Evolutionary conservation across 2,329 filamentous ascomycete genomes (phyloP).

Genomic region (Erysiphe pulchra): DNA sequence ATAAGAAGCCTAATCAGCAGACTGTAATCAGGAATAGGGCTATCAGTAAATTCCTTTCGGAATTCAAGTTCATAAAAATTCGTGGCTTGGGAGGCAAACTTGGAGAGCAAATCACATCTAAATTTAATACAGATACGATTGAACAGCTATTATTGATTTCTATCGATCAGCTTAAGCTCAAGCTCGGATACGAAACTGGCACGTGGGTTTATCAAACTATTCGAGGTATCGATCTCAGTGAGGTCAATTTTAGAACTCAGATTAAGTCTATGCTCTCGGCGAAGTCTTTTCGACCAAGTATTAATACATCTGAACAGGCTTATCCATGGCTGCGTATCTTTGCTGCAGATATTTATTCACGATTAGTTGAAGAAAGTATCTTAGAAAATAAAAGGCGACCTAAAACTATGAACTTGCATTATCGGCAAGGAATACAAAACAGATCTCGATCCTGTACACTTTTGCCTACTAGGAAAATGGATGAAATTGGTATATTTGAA

Average conservation of each 20-base stretch:
- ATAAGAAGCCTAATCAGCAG: slow-evolving; percentile 85
- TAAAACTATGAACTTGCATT: slow-evolving; percentile 63
- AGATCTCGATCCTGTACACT: slow-evolving; percentile 56
- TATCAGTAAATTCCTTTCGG: slow-evolving; percentile 48
- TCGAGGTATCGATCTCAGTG: slow-evolving; percentile 61
- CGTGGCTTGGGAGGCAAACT: slow-evolving; percentile 87
- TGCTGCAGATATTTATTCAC: slow-evolving; percentile 67
- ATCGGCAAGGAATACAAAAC: slow-evolving; percentile 47
- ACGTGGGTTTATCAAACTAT: slow-evolving; percentile 67
- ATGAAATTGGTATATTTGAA: slow-evolving; percentile 46
- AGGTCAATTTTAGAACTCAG: slow-evolving; percentile 73
- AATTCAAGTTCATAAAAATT: slow-evolving; percentile 79
- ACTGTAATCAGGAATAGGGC: slow-evolving; percentile 81
- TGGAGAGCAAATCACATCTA: slow-evolving; percentile 60
- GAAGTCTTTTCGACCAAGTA: slow-evolving; percentile 74
- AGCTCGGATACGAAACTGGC: slow-evolving; percentile 62
- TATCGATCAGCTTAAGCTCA: slow-evolving; percentile 49
- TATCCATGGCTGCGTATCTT: slow-evolving; percentile 77
- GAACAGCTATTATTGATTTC: slow-evolving; percentile 48
- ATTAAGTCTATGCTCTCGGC: slow-evolving; percentile 96
- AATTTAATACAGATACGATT: slow-evolving; percentile 59
- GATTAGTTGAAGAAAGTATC: slow-evolving; percentile 74
- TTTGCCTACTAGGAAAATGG: slow-evolving; percentile 45
- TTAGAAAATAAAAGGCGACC: slow-evolving; percentile 69
- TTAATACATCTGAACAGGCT: slow-evolving; percentile 55